Conservation (phyloP, 768 basidiomycete genomes). For the Krasilnikovozyma curviuscula region DNA sequence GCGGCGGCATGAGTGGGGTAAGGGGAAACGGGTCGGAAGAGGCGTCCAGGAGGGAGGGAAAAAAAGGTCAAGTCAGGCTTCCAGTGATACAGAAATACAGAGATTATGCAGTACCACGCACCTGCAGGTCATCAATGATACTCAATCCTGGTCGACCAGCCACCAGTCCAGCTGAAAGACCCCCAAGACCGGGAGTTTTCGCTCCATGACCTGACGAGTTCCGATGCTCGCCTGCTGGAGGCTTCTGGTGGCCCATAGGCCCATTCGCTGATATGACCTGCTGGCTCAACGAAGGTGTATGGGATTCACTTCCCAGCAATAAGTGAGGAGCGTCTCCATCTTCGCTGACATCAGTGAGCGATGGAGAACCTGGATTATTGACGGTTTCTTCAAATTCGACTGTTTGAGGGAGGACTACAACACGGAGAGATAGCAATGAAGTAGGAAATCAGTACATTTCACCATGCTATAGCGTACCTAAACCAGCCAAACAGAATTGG, state of each 20-base stretch:
- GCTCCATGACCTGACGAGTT: neutral
- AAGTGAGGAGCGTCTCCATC: neutral
- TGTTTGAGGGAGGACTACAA: conserved; percentile 6
- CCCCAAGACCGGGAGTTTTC: neutral
- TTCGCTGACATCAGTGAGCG: neutral
- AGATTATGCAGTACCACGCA: neutral
- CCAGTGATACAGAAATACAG: too few relatives aligned
- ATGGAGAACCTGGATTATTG: neutral
- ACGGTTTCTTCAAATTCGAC: conserved; percentile 5
- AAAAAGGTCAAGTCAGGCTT: too few relatives aligned
- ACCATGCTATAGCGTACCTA: neutral
- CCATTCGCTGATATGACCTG: neutral
- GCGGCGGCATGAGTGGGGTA: too few relatives aligned
- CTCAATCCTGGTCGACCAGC: conserved; percentile 3
- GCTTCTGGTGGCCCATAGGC: neutral
- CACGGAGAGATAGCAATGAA: neutral
- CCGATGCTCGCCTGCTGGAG: neutral
- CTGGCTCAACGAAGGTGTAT: neutral
- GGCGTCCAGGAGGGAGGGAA: too few relatives aligned
- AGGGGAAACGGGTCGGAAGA: too few relatives aligned
- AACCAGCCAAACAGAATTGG: neutral
- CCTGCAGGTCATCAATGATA: conserved; percentile 11
- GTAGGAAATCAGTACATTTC: neutral
- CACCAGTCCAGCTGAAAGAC: neutral
- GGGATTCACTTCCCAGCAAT: neutral